Percentiles rank a stretch among this genome's conserved stretches.
These are phyloP conservation scores for Trichoderma lentiforme DNA, from an alignment of 2,329 filamentous ascomycete species.

Conservation along the genomic window DNA sequence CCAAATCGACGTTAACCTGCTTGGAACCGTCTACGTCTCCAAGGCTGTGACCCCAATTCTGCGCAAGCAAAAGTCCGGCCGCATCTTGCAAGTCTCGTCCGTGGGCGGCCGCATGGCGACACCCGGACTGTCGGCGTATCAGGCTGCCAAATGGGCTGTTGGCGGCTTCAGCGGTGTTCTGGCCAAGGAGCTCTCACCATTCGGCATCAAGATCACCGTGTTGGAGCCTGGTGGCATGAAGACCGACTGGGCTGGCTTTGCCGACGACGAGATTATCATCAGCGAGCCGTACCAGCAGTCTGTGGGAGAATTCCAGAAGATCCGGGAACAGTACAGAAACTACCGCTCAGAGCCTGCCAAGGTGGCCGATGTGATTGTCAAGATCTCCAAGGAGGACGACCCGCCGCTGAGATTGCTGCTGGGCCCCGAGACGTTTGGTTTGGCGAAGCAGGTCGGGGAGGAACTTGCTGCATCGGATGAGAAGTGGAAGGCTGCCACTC, in stretches of 20 bases:
- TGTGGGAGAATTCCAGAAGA: constrained; percentile 31
- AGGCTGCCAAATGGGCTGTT: constrained; percentile 39
- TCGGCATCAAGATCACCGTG: constrained; percentile 40
- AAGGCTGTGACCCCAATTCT: constrained; percentile 37
- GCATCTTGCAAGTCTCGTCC: constrained; percentile 41
- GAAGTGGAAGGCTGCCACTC: constrained; percentile 28
- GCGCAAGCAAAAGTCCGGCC: constrained; percentile 28
- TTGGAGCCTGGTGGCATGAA: constrained; percentile 41
- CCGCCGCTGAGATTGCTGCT: constrained; percentile 33
- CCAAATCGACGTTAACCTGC: constrained; percentile 60
- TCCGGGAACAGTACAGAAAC: constrained; percentile 8
- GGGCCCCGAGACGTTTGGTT: constrained; percentile 29
- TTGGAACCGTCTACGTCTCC: constrained; percentile 54
- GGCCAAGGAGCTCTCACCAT: constrained; percentile 32
- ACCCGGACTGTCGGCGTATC: constrained; percentile 36
- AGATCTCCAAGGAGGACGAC: constrained; percentile 27
- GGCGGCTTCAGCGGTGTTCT: constrained; percentile 37
- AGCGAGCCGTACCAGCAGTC: constrained; percentile 36
- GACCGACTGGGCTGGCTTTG: constrained; percentile 37
- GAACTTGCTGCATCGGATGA: constrained; percentile 29
- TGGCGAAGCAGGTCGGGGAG: constrained; percentile 22
- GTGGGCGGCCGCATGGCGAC: constrained; percentile 36
- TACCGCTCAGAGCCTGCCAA: constrained; percentile 22
- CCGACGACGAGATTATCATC: constrained; percentile 28
- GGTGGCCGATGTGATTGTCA: constrained; percentile 29